Percentiles rank a stretch among this genome's conserved stretches.
These are phyloP conservation scores for Fusarium oxysporum DNA, from an alignment of 2,329 filamentous ascomycete genomes.

Conservation along the genomic window DNA sequence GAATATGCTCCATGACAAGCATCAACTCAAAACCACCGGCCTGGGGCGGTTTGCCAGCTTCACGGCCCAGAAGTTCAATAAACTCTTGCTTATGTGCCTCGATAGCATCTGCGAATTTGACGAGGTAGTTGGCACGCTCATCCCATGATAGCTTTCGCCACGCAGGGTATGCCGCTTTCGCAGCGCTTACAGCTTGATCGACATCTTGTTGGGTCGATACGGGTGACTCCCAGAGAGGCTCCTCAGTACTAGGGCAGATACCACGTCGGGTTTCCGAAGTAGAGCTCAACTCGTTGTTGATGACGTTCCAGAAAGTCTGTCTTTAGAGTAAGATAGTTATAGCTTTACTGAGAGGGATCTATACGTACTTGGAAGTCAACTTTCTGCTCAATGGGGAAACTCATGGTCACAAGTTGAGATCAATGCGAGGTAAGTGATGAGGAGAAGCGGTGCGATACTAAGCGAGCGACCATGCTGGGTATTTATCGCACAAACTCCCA, in stretches of 20 bases:
- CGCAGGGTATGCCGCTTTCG: constrained; percentile 43
- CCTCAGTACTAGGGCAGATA: constrained; percentile 48
- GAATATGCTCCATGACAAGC: constrained; percentile 3
- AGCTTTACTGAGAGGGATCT: accelerated
- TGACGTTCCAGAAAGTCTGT: constrained; percentile 48
- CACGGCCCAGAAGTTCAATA: constrained; percentile 36
- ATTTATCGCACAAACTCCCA: not conserved
- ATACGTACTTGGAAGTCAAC: not conserved
- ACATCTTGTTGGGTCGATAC: constrained; percentile 46
- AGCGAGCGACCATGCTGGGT: not conserved
- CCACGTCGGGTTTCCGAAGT: constrained; percentile 35
- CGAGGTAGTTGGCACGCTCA: constrained; percentile 42
- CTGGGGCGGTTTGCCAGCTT: constrained; percentile 44
- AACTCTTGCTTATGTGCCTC: constrained; percentile 42
- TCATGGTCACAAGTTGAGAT: not conserved
- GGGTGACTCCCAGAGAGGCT: constrained; percentile 48
- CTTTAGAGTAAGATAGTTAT: accelerated
- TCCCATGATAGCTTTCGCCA: constrained; percentile 46
- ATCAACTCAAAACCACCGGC: constrained; percentile 5
- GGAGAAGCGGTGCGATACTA: accelerated
- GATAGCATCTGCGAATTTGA: constrained; percentile 44
- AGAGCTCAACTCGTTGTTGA: constrained; percentile 40
- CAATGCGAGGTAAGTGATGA: accelerated
- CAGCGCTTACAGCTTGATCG: constrained; percentile 46
- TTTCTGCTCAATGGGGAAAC: not conserved